Evolutionary conservation across 1,284 basidiomycete species (phyloP).

Genomic region (Ceratobasidium sp.): DNA sequence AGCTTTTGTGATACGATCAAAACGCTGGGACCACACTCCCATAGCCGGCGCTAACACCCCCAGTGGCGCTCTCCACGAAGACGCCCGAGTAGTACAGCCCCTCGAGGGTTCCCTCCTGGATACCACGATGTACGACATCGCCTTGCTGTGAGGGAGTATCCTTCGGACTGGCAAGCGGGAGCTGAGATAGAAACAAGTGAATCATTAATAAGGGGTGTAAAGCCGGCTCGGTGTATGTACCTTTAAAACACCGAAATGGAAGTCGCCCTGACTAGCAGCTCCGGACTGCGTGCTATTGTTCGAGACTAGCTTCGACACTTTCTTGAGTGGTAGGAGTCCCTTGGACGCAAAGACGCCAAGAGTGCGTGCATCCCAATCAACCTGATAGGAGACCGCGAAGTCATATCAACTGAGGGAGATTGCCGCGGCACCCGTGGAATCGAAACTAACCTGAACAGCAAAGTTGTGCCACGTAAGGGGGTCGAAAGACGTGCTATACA

Average conservation of each 20-base stretch:
- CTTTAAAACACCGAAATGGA: constrained; percentile 45
- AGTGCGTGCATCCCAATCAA: constrained; percentile 59
- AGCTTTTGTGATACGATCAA: constrained; percentile 11
- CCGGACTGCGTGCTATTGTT: constrained; percentile 47
- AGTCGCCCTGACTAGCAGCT: constrained; percentile 50
- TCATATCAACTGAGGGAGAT: neutral
- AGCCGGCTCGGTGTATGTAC: too few relatives aligned
- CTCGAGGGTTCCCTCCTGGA: constrained; percentile 50
- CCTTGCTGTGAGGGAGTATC: constrained; percentile 58
- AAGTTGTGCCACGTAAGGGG: constrained; percentile 49
- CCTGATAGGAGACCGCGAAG: constrained; percentile 54
- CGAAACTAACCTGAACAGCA: constrained; percentile 47
- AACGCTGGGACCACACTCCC: constrained; percentile 36
- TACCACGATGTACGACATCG: constrained; percentile 50
- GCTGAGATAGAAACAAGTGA: constrained; percentile 59
- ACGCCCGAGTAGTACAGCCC: constrained; percentile 50
- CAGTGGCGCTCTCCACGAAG: constrained; percentile 48
- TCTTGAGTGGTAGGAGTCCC: constrained; percentile 39
- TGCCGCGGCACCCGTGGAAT: neutral
- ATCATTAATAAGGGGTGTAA: too few relatives aligned
- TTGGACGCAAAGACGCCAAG: constrained; percentile 51
- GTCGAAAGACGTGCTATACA: constrained; percentile 49
- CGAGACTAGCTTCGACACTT: constrained; percentile 42
- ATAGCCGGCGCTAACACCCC: constrained; percentile 48
- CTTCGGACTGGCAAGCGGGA: constrained; percentile 65